A percentile compares a stretch with the other conserved stretches of the same genome.
Conservation (phyloP, 164 flowering plant species). For the Magnolia changhungtana region DNA sequence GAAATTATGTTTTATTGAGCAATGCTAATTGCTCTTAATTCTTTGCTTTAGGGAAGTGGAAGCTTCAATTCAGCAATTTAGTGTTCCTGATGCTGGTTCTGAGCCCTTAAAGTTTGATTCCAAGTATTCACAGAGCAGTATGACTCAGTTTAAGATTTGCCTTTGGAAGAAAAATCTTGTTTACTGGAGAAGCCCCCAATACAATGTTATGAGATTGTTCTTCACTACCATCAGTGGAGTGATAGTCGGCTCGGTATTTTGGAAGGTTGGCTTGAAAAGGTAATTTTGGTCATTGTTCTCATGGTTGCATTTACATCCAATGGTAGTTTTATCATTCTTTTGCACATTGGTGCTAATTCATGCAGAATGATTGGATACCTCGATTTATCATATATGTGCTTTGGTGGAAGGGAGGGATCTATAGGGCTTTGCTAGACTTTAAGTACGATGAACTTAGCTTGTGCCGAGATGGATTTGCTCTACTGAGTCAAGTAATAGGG, state of each 20-base stretch:
- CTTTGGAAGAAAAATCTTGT: slow-evolving; percentile 81
- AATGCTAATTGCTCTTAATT: neutral
- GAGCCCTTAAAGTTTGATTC: slow-evolving; percentile 58
- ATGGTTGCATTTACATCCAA: too few relatives aligned
- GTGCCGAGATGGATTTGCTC: too few relatives aligned
- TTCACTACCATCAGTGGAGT: slow-evolving; percentile 60
- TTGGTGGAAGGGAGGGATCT: too few relatives aligned
- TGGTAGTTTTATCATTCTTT: too few relatives aligned
- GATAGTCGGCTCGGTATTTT: slow-evolving; percentile 72
- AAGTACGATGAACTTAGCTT: too few relatives aligned
- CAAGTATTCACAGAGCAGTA: slow-evolving; percentile 39
- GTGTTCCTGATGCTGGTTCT: slow-evolving; percentile 64
- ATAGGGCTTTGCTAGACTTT: too few relatives aligned
- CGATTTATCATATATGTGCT: too few relatives aligned
- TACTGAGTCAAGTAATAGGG: too few relatives aligned
- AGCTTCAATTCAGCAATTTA: slow-evolving; percentile 44
- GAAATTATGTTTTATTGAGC: too few relatives aligned
- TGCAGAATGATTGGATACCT: too few relatives aligned
- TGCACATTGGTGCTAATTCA: too few relatives aligned
- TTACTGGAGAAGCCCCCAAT: slow-evolving; percentile 89
- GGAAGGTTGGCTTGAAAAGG: slow-evolving; percentile 82
- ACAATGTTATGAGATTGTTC: slow-evolving; percentile 66
- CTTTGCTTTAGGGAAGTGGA: slow-evolving; percentile 58
- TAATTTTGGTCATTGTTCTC: slow-evolving; percentile 15
- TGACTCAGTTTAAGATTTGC: slow-evolving; percentile 55